Evolutionary conservation across 345 rosid genomes (phyloP), one percentile per base, ranked within the genome.

Genomic region (Kernera saxatilis): DNA sequence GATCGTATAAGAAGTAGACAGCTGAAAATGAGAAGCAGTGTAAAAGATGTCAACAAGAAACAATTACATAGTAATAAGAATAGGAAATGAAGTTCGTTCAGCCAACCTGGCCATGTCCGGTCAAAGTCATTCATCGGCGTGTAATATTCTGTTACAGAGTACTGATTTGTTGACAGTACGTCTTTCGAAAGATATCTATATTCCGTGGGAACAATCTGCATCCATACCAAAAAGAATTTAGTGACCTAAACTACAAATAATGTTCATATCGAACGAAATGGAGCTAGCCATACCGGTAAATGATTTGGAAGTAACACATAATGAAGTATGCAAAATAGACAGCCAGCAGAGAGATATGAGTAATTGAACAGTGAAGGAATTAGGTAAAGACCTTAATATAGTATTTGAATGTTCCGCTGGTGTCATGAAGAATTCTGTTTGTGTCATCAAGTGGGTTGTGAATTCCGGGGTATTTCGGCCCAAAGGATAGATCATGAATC

Each of bases 401-500:
- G 76, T 95, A 92, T 72, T 95, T 92, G 86, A 95, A 95, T 63
- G 88, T 86, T 80, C 99, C 98, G 74, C 94, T 95, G 45, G 90
- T 62, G 11, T 80, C 84, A 54, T 76, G 97, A 72, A 92, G 82
- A 66, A 84, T 78, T 64, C 98, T 82, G 19, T 8, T 69, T 2
- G 96, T 95, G 55, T 75, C 98, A 76, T 95, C 98, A 58, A 95
- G 91, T 30, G 98, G 99, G 72, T 95, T 95, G 85, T 90, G 98
- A 74, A 90, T 64, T 68, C 99, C 98, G 2, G 96, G 99, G 78
- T 90, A 95, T 64, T 92, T 83, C 4, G 97, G 98, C 57, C 99
- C 98, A 77, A 95, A 95, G 56, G 99, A 86, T 72, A 95, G 72
- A 78, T 90, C 93, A 65, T 95, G 89, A 72, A 95, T 90, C 41